Evolutionary conservation across 2,329 filamentous ascomycete genomes (phyloP).

Genomic region (Penicillium sp.): DNA sequence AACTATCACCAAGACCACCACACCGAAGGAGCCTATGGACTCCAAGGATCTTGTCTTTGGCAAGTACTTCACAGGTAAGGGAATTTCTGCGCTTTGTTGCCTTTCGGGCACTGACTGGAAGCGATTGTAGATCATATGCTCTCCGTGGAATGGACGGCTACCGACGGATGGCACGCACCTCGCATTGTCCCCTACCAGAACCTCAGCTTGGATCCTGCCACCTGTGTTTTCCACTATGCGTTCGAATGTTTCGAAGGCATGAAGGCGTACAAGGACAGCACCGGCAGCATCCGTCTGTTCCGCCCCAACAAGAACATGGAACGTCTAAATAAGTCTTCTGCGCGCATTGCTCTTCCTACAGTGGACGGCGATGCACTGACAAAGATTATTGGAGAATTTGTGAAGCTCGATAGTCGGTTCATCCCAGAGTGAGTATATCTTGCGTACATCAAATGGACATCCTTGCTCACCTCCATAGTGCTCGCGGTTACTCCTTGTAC

Average conservation of each 20-base stretch:
- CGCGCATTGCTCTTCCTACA: slow-evolving; percentile 84
- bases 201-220: slow-evolving; percentile 88
- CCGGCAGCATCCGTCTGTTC: slow-evolving; percentile 75
- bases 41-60: slow-evolving; percentile 83
- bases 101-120: slow-evolving; percentile 14
- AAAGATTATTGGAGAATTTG: slow-evolving; percentile 71
- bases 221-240: slow-evolving; percentile 96
- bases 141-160: slow-evolving; percentile 80
- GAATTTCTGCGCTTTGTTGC: neutral
- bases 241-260: slow-evolving; percentile 98
- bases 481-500: slow-evolving; percentile 84
- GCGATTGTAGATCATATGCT: slow-evolving; percentile 82
- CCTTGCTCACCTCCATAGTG: slow-evolving; percentile 27
- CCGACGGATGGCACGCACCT: slow-evolving; percentile 72
- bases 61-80: slow-evolving; percentile 71
- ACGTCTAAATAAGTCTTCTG: slow-evolving; percentile 80
- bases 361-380: slow-evolving; percentile 68
- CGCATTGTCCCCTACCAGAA: slow-evolving; percentile 91
- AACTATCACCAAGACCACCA: slow-evolving; percentile 61
- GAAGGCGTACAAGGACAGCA: slow-evolving; percentile 92
- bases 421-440: slow-evolving; percentile 59
- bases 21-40: slow-evolving; percentile 64
- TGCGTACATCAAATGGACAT: neutral
- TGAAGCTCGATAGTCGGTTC: slow-evolving; percentile 74
- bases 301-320: slow-evolving; percentile 94